Evolutionary conservation across 805 yeast species (phyloP).

Genomic region (Teunomyces aglyptinius): DNA sequence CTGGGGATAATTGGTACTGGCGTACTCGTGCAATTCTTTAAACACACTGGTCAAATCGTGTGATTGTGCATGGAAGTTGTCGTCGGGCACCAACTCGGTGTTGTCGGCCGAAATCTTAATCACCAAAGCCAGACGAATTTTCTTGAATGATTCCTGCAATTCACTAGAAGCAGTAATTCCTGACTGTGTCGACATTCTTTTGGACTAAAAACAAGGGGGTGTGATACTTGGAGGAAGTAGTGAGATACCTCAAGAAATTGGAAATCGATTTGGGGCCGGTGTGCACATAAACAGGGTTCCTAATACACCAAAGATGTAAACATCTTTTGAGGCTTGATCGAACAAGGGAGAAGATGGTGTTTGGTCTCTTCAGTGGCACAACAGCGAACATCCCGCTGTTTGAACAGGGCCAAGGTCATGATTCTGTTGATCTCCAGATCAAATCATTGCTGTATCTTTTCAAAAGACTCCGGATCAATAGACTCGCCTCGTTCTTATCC

Average conservation of each 20-base stretch:
- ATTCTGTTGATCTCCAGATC: conserved; percentile 60
- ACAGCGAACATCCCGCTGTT: conserved; percentile 11
- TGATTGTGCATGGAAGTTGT: conserved; percentile 10
- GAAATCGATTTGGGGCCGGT: neutral
- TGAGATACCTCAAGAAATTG: neutral
- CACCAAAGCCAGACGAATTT: conserved; percentile 23
- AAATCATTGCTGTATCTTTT: conserved; percentile 59
- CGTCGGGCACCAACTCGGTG: conserved; percentile 33
- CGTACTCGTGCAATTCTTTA: conserved; percentile 17
- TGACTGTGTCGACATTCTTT: conserved; percentile 43
- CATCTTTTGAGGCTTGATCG: neutral
- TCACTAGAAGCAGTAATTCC: conserved; percentile 41
- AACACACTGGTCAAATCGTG: conserved; percentile 17
- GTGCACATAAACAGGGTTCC: neutral
- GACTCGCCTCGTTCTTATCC: conserved; percentile 41
- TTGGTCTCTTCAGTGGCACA: conserved; percentile 1
- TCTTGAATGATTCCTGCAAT: conserved; percentile 45
- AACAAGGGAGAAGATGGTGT: neutral
- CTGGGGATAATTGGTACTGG: conserved; percentile 27
- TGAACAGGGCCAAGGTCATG: conserved; percentile 25
- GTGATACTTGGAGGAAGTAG: too few relatives aligned
- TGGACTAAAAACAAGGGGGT: neutral
- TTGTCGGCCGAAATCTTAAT: conserved; percentile 33
- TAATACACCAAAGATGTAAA: neutral
- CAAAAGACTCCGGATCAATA: conserved; percentile 47